Conservation (phyloP, 495 filamentous ascomycete species). For the Lichina pygmaea region DNA sequence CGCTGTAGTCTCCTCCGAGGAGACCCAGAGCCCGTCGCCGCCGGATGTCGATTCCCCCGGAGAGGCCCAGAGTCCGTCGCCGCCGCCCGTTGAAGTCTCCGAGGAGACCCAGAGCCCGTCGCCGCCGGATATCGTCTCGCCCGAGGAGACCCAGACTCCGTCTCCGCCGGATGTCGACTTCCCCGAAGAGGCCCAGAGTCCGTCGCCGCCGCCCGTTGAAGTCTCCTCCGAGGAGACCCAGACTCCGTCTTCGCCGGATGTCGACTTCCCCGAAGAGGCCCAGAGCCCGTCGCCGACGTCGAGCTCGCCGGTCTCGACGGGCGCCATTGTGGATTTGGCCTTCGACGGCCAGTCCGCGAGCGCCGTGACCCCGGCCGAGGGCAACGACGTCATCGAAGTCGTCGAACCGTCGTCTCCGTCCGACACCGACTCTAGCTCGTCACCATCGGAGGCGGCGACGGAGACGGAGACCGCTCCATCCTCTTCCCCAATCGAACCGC, state of each 20-base stretch:
- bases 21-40: background rate
- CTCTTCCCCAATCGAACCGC: background rate
- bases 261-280: background rate
- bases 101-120: background rate
- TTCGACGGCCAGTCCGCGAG: too few relatives aligned
- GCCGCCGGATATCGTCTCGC: background rate
- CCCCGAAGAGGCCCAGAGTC: background rate
- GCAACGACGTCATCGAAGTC: too few relatives aligned
- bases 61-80: background rate
- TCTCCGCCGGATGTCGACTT: background rate
- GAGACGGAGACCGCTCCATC: background rate
- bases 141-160: background rate
- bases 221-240: background rate
- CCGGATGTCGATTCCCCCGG: background rate
- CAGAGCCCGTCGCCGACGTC: background rate
- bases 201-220: background rate
- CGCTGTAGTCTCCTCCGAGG: background rate
- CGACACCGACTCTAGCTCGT: background rate
- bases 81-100: background rate
- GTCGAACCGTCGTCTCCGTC: background rate
- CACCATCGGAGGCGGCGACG: background rate
- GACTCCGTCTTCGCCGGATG: background rate
- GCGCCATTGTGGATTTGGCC: too few relatives aligned
- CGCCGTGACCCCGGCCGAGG: too few relatives aligned
- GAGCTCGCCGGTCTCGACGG: too few relatives aligned